Base-by-base conservation (phyloP, 148 eudicot genomes). In the Rhododendron molle region DNA sequence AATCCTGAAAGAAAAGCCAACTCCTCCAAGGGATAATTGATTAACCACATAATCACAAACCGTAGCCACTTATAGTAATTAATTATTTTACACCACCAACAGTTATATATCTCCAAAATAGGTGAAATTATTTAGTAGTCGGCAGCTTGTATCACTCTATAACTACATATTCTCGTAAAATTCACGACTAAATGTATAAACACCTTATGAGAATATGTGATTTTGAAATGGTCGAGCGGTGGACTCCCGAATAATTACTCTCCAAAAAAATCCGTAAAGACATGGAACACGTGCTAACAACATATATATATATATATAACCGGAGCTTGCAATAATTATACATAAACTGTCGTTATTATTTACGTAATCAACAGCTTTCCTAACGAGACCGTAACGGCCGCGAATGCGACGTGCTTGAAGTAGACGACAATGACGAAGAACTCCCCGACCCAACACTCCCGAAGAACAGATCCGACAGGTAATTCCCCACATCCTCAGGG, bases 401-500 rank as follows among this genome's bases (percentile, higher is more conserved):
- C 2, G 86, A 71, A 34, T 81, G 76, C 43, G 81, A 44, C 62
- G 78, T 77, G 52, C 10, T 65, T 1, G 85, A 54, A 9, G 43
- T 67, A 7, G 84, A 54, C 1, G 54, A 43, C 7, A 81, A 71
- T 47, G 90, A 81, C 87, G 43, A 43, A 76, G 28, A 54, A 67
- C 65, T 65, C 84, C 81, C 90, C 12, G 86, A 80, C 34, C 78
- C 85, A n/a, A 15, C 36, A 0, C 73, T 12, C 36, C 87, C 89
- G 8, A 87, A 84, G 84, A 89, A 92, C 72, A 92, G 43, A 79
- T 89, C 89, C 2, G 91, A 86, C 74, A 92, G 34, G 67, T 30
- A 67, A 83, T 81, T 80, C 5, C 58, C 92, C 16, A 92, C 77
- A 79, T 89, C 91, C 46, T 92, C 93, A 43, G 92, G 92, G 73